phyloP scores from a whole-genome alignment of 257 asterid genomes.

The Solanum piurae region DNA sequence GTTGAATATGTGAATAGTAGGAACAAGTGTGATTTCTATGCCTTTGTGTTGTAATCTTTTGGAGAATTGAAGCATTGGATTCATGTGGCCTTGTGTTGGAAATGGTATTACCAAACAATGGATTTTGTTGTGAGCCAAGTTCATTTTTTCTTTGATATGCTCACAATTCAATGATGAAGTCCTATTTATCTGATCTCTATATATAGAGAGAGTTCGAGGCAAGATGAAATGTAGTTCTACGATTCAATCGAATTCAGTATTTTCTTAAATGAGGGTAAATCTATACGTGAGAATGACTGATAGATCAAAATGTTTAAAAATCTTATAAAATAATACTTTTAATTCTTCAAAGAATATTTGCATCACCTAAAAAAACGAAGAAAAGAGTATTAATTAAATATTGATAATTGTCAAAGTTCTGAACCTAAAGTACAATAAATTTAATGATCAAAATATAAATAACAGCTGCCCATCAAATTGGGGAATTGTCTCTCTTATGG shows the following conservation, averaged over 20 bases:
- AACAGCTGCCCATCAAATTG: neutral
- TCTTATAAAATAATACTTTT: too few species aligned
- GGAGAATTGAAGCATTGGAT: conserved; percentile 40
- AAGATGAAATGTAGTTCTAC: neutral
- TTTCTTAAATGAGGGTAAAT: too few species aligned
- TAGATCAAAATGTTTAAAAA: too few species aligned
- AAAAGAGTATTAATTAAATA: too few species aligned
- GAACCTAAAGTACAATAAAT: too few species aligned
- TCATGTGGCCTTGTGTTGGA: conserved; percentile 41
- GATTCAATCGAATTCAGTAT: too few species aligned
- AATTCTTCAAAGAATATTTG: too few species aligned
- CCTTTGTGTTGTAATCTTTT: conserved; percentile 19
- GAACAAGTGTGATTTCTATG: conserved; percentile 17
- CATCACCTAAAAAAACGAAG: too few species aligned
- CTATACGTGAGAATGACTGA: too few species aligned
- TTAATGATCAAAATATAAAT: too few species aligned
- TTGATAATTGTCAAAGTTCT: too few species aligned
- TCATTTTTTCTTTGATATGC: neutral
- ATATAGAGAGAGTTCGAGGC: neutral
- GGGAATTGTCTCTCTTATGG: neutral
- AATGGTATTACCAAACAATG: conserved; percentile 24
- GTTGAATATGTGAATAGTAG: conserved; percentile 8
- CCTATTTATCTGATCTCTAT: neutral
- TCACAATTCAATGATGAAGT: neutral
- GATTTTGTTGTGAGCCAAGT: neutral